Evolutionary conservation across 225 moss, liverwort and hornwort genomes (phyloP), one percentile per base, ranked within the genome.

Genomic region (Marchantia paleacea): DNA sequence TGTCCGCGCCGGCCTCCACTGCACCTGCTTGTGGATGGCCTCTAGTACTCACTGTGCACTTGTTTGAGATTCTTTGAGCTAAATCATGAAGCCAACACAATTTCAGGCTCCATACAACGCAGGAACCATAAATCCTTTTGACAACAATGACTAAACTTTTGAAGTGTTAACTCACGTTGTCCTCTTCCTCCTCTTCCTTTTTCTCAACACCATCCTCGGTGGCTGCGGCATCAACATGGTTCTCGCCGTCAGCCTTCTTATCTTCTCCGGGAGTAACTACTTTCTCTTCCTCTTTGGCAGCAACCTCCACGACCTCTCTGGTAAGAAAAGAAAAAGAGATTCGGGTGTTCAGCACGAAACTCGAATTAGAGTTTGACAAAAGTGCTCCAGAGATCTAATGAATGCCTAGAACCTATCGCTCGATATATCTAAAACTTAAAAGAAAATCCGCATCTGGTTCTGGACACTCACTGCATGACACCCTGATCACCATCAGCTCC

Each of bases 401-500:
- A 0, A n/a, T 75, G 55, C 7, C 75, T 57, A 55, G 0, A 55
- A 25, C 7, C 54, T 14, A 53, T 66, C 78, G 28, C 66, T 69
- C 68, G 26, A 10, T 64, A 7, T 39, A 29, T 52, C 72, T 26
- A 30, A 73, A 72, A 52, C 48, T 53, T 26, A 55, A 63, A 78
- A 73, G 12, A 9, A 75, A 20, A 57, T 52, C 67, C n/a, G 51
- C 24, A 63, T 72, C 22, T 77, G 78, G 51, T 31, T 62, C 55
- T 57, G 58, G 28, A 70, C 60, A 89, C 94, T 90, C 85, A 97
- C 97, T 87, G 89, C 53, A 88, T 82, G 7, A 88, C 68, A 25
- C 75, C 80, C 67, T 90, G 83, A 83, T 95, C 93, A 72, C 84
- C 87, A 70, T 92, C 95, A 55, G 91, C 84, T 65, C 97, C 97